Percentiles rank a stretch among this genome's conserved stretches.
These are phyloP conservation scores for Cardiosporidium cionae DNA, from an alignment of 169 alveolate genomes.

Conservation along the genomic window DNA sequence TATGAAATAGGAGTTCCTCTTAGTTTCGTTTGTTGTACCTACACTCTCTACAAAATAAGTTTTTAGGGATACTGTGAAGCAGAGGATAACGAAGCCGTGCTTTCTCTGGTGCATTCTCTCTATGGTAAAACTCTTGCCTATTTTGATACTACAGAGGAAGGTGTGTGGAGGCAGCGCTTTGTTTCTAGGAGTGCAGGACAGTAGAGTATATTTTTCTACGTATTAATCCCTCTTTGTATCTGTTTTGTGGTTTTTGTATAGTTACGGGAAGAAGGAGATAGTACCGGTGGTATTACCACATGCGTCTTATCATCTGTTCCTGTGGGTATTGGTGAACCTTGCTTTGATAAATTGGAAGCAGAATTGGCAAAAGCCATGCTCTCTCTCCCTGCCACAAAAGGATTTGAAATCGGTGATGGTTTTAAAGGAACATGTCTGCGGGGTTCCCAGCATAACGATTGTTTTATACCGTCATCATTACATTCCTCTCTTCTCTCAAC, in stretches of 20 bases:
- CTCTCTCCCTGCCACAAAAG: conserved; percentile 59
- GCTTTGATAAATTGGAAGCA: conserved; percentile 50
- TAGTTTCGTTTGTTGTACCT: too few species aligned
- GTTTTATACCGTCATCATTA: too few species aligned
- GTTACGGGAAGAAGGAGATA: background rate
- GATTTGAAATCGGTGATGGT: conserved; percentile 48
- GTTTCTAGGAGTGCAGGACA: background rate
- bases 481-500: conserved; percentile 30
- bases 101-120: too few species aligned
- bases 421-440: conserved; percentile 51
- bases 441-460: conserved; percentile 63
- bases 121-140: background rate
- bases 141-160: background rate
- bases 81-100: too few species aligned
- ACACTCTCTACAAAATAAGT: too few species aligned
- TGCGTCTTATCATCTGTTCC: conserved; percentile 41
- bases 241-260: background rate
- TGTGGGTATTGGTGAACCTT: conserved; percentile 53
- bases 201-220: background rate
- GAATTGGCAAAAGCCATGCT: conserved; percentile 57
- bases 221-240: background rate
- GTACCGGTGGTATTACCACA: conserved; percentile 44
- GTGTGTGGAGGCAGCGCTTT: background rate
- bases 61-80: too few species aligned
- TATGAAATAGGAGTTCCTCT: too few species aligned